Base-by-base conservation (phyloP, 306 rosid genomes). In the Echinosophora koreensis region DNA sequence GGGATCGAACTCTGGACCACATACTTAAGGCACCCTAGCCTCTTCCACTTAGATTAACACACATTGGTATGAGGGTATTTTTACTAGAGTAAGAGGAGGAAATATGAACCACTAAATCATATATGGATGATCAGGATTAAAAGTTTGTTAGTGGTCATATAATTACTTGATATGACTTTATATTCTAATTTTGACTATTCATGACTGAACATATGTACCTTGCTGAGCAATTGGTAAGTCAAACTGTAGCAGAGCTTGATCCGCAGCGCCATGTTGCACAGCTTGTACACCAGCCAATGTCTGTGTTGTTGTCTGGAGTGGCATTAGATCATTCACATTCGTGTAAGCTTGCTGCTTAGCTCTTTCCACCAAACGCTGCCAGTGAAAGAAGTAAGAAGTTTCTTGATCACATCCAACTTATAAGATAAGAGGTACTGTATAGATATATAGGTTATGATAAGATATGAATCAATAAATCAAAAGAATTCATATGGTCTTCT, bases 311-410 rank as follows among this genome's bases (percentile, higher is more conserved):
- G 76, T 41, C 34, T 50, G 69, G n/a, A 73, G 0, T 0, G 52
- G 76, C 17, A 55, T 30, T 70, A 83, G 0, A 54, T 49, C 70
- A 41, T 69, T 6, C 56, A 5, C 5, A 69, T 86, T 76, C 6
- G 8, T 7, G 63, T 79, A 71, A 4, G 81, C 80, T 22, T 61
- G 5, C 11, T 6, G 59, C 60, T 74, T 74, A 30, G 28, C 22
- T 8, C 5, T 59, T 62, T 82, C 84, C 71, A 84, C 85, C 56
- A 28, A 46, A n/a, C 2, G 9, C 84, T 82, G 83, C 39, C 62
- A 76, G n/a, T 27, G 22, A 63, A 11, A 75, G 4, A 50, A 22
- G 57, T 16, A 11, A 75, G 4, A 50, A 22, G 57, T 16, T 44
- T 35, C 11, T 34, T 14, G 4, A 37, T 75, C 56, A 79, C 52